Evolutionary conservation across 345 rosid species (phyloP), one percentile per base, ranked within the genome.

Genomic region (Pugionium dolabratum): DNA sequence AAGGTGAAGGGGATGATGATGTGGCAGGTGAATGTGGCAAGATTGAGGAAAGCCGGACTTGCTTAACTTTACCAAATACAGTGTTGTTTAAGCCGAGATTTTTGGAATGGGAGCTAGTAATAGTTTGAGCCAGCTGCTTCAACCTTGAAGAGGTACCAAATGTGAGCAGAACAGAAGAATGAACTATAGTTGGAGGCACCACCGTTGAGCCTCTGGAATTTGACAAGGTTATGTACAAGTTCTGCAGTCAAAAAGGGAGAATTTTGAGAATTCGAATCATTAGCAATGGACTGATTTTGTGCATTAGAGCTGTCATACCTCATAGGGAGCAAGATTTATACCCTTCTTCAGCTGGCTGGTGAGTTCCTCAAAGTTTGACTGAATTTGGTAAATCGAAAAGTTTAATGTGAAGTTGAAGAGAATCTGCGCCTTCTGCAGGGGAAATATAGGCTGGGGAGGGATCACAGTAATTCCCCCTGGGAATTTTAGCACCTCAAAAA

Each of bases 71-170:
- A 76, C 97, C 97, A 72, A 90, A 88, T 39, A 83, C 78, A 6
- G 84, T 82, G 78, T 90, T 71, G 70, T 90, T 90, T 62, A 90
- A 72, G 61, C 97, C 97, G 29, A 90, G 95, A 79, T 90, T 90
- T 79, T 73, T 76, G 3, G 93, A 86, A 79, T 83, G 85, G 41
- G 92, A 82, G 66, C 88, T 81, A 30, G 83, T 74, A 73, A 90
- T 88, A 5, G 95, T 86, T 67, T 90, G 90, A 65, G 97, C 89
- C 71, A 90, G 89, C 66, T 90, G 95, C 78, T 84, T 88, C 75
- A 86, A 68, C 78, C 95, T 83, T 11, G 92, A 81, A 10, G 90
- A 85, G 33, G 76, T 51, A 59, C 95, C 97, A 4, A 88, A 57
- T 2, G 89, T 80, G 71, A 88, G 83, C 44, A 88, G 82, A 80